These are phyloP conservation scores for Cucumis melo DNA, from an alignment of 306 rosid species.

Conservation along the genomic window DNA sequence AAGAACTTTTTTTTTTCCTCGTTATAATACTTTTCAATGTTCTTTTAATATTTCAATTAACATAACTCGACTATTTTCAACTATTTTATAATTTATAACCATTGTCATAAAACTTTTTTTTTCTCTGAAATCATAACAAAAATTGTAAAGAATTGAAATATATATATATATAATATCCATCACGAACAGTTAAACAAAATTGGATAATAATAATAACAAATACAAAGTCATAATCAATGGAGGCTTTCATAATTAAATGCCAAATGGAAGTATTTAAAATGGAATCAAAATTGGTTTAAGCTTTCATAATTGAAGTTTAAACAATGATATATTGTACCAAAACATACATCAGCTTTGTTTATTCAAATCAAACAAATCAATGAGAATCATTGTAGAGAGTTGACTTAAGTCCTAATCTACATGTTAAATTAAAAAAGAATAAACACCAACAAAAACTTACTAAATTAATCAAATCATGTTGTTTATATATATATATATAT, in stretches of 20 bases:
- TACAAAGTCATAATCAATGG: neutral
- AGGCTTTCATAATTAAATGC: neutral
- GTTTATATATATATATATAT: neutral
- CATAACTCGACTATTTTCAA: no score
- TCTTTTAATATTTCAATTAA: no score
- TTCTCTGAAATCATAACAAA: no score
- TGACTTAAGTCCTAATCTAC: conserved; percentile 4
- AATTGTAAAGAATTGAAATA: no score
- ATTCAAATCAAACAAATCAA: neutral
- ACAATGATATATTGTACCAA: neutral
- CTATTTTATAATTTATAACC: no score
- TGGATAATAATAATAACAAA: no score
- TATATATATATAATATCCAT: no score
- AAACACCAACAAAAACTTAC: neutral
- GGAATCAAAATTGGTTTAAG: neutral
- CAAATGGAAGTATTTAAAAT: neutral
- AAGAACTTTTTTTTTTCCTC: no score
- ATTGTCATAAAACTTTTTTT: no score
- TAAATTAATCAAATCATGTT: neutral
- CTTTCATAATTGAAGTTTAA: neutral
- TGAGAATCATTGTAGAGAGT: neutral
- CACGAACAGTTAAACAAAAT: no score
- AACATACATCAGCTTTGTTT: neutral
- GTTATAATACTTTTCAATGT: neutral
- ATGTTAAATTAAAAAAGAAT: neutral